Evolutionary conservation across 495 filamentous ascomycete species (phyloP), one percentile per base, ranked within the genome.

Genomic region (Penicillium canescens): DNA sequence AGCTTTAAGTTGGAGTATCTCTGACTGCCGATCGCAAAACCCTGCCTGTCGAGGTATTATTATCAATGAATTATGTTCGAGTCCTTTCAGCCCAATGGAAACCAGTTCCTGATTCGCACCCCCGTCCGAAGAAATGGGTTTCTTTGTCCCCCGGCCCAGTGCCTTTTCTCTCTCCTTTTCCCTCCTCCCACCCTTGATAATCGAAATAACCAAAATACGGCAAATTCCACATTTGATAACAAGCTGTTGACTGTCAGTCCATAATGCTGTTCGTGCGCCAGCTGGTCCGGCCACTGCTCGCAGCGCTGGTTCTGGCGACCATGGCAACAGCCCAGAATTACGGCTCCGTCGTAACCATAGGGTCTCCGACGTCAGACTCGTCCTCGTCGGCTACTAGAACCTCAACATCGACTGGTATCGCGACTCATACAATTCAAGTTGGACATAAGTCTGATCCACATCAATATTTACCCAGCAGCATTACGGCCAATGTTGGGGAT

Each of bases 401-500:
- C 8, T 53, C 61, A 6, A 55, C 66, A 1, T 62, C 60, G 5
- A 56, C 60, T 6, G 62, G 57, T 1, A 42, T 24, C 21, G 56
- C 59, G 7, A 81, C 74, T 6, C 78, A 82, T 55, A 79, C 74
- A 6, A 60, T 85, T 45, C 56, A 72, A 26, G 83, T 82, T 31
- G 83, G 82, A 38, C 59, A 60, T 0, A 72, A 68, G 21, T 52
- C 70, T 1, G 57, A 66, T 42, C 80, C 77, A 4, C 65, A 80
- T 24, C 62, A 61, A 28, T 87, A 81, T 62, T 70, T 72, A 6
- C 84, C 84, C 3, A 66, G 79, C 42, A 78, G 69, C 45, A 62
- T 84, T 52, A 70, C 69, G 3, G 83, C 82, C 3, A 66, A 71
- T 5, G 59, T 74, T 4, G 83, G 82, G 23, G 82, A 85, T 43